Evolutionary conservation across 1,284 basidiomycete species (phyloP).

Genomic region (Microbotryum silenes-acaulis): DNA sequence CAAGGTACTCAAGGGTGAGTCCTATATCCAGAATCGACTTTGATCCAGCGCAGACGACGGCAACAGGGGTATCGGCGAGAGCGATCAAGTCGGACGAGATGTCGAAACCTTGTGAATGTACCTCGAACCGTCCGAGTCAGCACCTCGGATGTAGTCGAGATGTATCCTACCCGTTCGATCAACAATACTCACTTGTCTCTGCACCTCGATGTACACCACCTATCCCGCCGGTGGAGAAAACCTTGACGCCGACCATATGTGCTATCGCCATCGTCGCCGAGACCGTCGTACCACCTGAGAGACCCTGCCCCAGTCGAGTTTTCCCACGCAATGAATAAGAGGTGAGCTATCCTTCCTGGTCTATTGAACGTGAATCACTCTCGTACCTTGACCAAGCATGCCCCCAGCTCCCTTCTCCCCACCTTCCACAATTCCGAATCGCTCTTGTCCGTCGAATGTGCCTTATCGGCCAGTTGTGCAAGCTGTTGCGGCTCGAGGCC

Average conservation of each 20-base stretch:
- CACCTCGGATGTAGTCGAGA: no score
- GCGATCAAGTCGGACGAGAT: conserved; percentile 85
- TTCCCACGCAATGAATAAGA: background rate
- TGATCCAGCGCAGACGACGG: conserved; percentile 85
- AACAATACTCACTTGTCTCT: conserved; percentile 57
- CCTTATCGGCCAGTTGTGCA: conserved; percentile 57
- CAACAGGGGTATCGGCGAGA: conserved; percentile 73
- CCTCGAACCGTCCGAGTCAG: background rate
- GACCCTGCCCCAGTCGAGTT: conserved; percentile 6
- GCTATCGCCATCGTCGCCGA: conserved; percentile 79
- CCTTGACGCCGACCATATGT: conserved; percentile 63
- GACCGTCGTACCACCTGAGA: conserved; percentile 83
- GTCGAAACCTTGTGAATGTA: conserved; percentile 63
- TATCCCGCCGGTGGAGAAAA: conserved; percentile 42
- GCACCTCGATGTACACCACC: conserved; percentile 93
- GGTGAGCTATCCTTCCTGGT: background rate
- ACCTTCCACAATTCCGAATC: conserved; percentile 55
- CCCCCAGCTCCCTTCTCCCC: conserved; percentile 76
- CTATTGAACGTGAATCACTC: background rate
- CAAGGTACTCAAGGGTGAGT: conserved; percentile 83
- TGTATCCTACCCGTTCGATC: conserved; percentile 4
- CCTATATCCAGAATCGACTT: conserved; percentile 96
- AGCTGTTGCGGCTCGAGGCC: conserved; percentile 65
- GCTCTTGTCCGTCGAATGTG: conserved; percentile 12
- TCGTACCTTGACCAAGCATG: conserved; percentile 39